Base-by-base conservation (phyloP, 257 asterid genomes). In the Anisodus tanguticus region DNA sequence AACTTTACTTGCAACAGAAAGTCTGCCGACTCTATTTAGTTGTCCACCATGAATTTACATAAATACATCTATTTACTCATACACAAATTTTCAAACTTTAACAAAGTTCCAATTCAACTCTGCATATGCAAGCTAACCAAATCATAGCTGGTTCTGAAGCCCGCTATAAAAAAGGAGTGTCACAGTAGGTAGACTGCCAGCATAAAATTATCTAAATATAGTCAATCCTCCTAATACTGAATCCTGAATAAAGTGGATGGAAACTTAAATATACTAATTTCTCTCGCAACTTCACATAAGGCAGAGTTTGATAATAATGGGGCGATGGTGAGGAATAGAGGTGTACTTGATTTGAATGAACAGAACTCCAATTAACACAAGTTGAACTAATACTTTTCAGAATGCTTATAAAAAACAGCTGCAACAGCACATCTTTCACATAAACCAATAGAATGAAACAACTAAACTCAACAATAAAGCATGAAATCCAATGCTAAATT, bases 401-500 rank as follows among this genome's bases (percentile, higher is more conserved):
- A 49, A 49, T 12, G 62, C 43, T 22, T 58, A 71, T n/a, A 45
- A 5, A 45, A n/a, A 72, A 3, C 39, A 45, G 17, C 37, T 22
- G 62, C 62, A 74, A 49, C 45, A 12, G 62, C 45, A 72, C 59
- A 72, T 49, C 45, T 74, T 74, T 22, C 11, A 13, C 81, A 74
- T 45, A 74, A 74, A 74, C 6, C 13, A 49, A 41, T 13, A 57
- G 39, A 62, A 62, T n/a, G 69, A 62, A 9, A 62, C 69, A 19
- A 11, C 17, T 64, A 31, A 31, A 64, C 15, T 19, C 60, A 74
- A 49, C 60, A 74, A 47, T 11, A 74, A 49, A 51, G 62, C 19
- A 49, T 22, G 81, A 74, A 74, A 49, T 19, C 6, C 81, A 49
- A 13, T 49, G 12, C 81, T 47, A 31, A 47, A 71, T 22, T 49